phyloP scores from a whole-genome alignment of 2,329 filamentous ascomycete species.

The Gliomastix tumulicola region DNA sequence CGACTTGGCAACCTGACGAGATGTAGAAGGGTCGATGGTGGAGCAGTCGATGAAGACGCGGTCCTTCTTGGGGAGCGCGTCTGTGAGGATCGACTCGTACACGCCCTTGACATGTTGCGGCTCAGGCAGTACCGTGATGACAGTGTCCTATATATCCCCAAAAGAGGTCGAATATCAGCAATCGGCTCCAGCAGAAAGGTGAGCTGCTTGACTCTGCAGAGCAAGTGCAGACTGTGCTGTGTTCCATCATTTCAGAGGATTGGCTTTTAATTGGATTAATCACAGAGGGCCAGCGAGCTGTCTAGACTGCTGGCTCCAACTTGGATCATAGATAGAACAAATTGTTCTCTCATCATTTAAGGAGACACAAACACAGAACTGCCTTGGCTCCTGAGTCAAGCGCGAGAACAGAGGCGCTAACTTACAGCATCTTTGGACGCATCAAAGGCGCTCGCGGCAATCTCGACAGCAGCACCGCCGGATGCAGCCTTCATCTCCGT shows the following conservation, averaged over 20 bases:
- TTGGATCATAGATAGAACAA: slow-evolving; percentile 62
- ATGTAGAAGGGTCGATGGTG: slow-evolving; percentile 88
- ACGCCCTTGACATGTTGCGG: slow-evolving; percentile 81
- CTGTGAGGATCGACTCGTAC: slow-evolving; percentile 67
- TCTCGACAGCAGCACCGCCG: slow-evolving; percentile 37
- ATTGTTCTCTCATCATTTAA: slow-evolving; percentile 13
- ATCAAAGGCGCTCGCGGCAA: slow-evolving; percentile 36
- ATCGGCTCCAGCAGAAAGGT: too few species aligned
- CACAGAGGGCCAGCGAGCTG: slow-evolving; percentile 44
- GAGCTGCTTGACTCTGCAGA: too few species aligned
- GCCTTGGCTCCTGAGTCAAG: not conserved
- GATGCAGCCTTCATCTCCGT: slow-evolving; percentile 36
- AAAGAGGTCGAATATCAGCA: too few species aligned
- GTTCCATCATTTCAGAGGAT: slow-evolving; percentile 77
- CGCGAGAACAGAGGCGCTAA: slow-evolving; percentile 6
- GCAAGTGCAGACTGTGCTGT: too few species aligned
- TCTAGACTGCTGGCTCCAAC: slow-evolving; percentile 48
- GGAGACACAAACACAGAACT: slow-evolving; percentile 3
- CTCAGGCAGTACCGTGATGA: slow-evolving; percentile 85
- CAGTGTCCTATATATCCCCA: slow-evolving; percentile 66
- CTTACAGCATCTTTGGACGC: slow-evolving; percentile 47
- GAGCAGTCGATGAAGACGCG: slow-evolving; percentile 93
- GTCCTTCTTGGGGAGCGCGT: slow-evolving; percentile 41
- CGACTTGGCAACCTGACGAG: slow-evolving; percentile 65
- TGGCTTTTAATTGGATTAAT: slow-evolving; percentile 63